Percentiles rank a stretch among this genome's conserved stretches.
Conservation (phyloP, 495 filamentous ascomycete species). For the Penicillium maclennaniae region DNA sequence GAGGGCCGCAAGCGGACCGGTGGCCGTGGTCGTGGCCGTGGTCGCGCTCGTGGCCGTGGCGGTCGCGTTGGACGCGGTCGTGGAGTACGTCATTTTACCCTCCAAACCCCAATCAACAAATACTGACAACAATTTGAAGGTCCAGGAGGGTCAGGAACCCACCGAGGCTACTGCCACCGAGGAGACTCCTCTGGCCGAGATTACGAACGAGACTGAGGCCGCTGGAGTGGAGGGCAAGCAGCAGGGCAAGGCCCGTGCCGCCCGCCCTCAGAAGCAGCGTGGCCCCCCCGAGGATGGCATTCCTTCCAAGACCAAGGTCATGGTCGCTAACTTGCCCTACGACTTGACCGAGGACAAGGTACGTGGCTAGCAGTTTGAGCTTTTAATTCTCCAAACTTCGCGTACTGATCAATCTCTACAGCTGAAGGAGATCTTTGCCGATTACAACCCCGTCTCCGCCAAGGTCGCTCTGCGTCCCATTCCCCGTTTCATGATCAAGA, state of each 20-base stretch:
- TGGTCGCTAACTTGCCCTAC: conserved; percentile 98
- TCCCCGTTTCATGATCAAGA: conserved; percentile 99
- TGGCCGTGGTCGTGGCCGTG: conserved; percentile 72
- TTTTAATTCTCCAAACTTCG: neutral
- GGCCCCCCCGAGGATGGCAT: conserved; percentile 97
- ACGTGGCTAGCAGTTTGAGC: conserved; percentile 15
- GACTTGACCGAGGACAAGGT: conserved; percentile 97
- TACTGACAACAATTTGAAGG: conserved; percentile 12
- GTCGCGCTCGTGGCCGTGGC: conserved; percentile 69
- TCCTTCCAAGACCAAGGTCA: conserved; percentile 98
- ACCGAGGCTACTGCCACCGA: conserved; percentile 52
- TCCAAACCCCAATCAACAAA: neutral
- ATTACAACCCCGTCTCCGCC: conserved; percentile 83
- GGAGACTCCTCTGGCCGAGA: conserved; percentile 53
- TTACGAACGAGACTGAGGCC: conserved; percentile 56
- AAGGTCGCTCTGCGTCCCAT: conserved; percentile 99
- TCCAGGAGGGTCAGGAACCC: conserved; percentile 27
- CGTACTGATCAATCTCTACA: conserved; percentile 29
- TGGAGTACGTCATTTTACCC: conserved; percentile 52
- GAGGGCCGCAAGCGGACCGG: conserved; percentile 77
- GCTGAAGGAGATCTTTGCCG: conserved; percentile 94
- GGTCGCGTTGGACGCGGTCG: conserved; percentile 62
- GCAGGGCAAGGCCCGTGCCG: conserved; percentile 41
- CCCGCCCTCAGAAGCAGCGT: conserved; percentile 63
- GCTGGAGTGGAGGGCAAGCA: conserved; percentile 47